Evolutionary conservation across 2,329 filamentous ascomycete genomes (phyloP).

Genomic region (Chaetoscypha palmicola): DNA sequence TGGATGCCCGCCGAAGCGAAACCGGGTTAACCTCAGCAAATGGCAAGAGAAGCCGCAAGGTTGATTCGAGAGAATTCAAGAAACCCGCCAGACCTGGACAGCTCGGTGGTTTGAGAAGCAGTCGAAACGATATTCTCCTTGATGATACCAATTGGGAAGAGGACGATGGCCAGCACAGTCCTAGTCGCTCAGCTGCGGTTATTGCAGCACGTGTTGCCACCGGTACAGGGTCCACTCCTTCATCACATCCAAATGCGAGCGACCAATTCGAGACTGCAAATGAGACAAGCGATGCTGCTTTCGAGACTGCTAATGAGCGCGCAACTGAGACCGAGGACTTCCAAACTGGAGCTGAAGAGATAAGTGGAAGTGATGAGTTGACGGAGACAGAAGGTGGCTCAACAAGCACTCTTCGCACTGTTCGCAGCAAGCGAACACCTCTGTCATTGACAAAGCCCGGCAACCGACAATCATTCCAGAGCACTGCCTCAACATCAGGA

Average conservation of each 20-base stretch:
- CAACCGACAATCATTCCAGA: constrained; percentile 66
- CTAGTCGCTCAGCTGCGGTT: constrained; percentile 41
- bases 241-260: constrained; percentile 41
- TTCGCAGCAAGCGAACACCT: constrained; percentile 34
- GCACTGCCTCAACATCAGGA: constrained; percentile 80
- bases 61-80: constrained; percentile 64
- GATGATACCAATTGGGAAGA: constrained; percentile 92
- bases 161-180: constrained; percentile 49
- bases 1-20: constrained; percentile 60
- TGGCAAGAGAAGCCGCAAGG: constrained; percentile 56
- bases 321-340: constrained; percentile 89
- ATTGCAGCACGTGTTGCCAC: constrained; percentile 28
- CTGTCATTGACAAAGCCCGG: constrained; percentile 41
- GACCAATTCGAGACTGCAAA: constrained; percentile 78
- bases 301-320: constrained; percentile 72
- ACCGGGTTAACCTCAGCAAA: constrained; percentile 34
- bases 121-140: constrained; percentile 69
- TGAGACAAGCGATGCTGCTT: constrained; percentile 60
- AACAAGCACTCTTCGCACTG: constrained; percentile 18
- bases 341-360: constrained; percentile 82
- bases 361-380: constrained; percentile 65
- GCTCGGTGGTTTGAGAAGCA: constrained; percentile 67
- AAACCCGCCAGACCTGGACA: constrained; percentile 67
- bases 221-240: constrained; percentile 25
- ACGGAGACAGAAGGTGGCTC: constrained; percentile 71